These are phyloP conservation scores for Penicillium bovifimosum DNA, from an alignment of 495 filamentous ascomycete genomes.

Conservation along the genomic window DNA sequence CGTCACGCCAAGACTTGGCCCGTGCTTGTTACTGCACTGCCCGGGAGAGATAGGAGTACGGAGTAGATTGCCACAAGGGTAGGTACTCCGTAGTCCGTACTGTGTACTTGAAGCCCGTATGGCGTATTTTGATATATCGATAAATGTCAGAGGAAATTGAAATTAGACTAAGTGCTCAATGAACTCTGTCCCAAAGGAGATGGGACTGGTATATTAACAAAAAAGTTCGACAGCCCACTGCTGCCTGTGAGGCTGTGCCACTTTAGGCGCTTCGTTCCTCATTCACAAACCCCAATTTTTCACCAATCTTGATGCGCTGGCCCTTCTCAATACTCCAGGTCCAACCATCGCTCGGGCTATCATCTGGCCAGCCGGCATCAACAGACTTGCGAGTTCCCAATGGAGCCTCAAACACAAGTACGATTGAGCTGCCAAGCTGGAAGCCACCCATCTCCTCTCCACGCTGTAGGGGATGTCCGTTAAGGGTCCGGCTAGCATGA, in stretches of 20 bases:
- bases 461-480: slow-evolving; percentile 73
- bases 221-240: too few species aligned
- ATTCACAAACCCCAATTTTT: slow-evolving; percentile 68
- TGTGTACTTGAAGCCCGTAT: too few species aligned
- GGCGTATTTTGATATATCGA: too few species aligned
- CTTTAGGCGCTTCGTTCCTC: slow-evolving; percentile 6
- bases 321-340: slow-evolving; percentile 79
- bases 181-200: background rate
- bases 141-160: background rate
- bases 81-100: too few species aligned
- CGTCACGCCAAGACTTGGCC: background rate
- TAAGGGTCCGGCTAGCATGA: slow-evolving; percentile 67
- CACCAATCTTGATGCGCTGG: slow-evolving; percentile 80
- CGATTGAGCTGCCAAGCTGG: slow-evolving; percentile 90
- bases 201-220: slow-evolving; percentile 19
- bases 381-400: slow-evolving; percentile 56
- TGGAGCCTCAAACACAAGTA: slow-evolving; percentile 94
- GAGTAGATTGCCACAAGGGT: too few species aligned
- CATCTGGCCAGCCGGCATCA: slow-evolving; percentile 57
- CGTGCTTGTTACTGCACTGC: background rate
- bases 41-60: too few species aligned
- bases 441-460: slow-evolving; percentile 99
- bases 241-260: slow-evolving; percentile 1
- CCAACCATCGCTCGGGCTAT: slow-evolving; percentile 61
- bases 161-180: background rate